Conservation (phyloP, 2,329 filamentous ascomycete genomes). For the Fusarium globosum region DNA sequence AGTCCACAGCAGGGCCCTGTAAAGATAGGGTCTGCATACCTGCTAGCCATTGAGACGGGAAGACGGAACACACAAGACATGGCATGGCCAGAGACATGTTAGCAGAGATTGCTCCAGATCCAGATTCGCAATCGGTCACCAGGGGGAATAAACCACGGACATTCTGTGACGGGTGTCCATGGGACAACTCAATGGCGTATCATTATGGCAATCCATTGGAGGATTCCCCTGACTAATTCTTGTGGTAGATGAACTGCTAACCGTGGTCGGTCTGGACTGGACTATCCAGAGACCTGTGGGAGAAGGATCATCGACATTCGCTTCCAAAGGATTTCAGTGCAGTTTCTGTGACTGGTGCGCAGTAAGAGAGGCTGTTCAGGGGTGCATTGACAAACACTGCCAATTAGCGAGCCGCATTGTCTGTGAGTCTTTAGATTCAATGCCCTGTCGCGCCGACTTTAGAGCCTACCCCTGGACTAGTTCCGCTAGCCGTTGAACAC, state of each 20-base stretch:
- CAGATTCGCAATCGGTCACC: constrained; percentile 13
- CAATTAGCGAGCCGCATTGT: constrained; percentile 26
- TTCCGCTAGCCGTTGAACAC: constrained; percentile 28
- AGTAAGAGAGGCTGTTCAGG: constrained; percentile 3
- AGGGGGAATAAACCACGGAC: constrained; percentile 13
- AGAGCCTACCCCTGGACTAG: constrained; percentile 20
- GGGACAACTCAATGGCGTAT: constrained; percentile 7
- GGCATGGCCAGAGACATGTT: constrained; percentile 15
- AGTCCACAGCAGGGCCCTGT: background rate
- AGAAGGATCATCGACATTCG: background rate
- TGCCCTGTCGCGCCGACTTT: constrained; percentile 17
- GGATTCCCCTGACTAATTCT: constrained; percentile 20
- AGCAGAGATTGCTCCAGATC: constrained; percentile 7
- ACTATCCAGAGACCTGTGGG: background rate
- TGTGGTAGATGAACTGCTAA: constrained; percentile 29
- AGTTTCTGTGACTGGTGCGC: constrained; percentile 19
- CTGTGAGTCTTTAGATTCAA: constrained; percentile 15
- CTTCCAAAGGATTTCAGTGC: constrained; percentile 7
- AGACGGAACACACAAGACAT: constrained; percentile 21
- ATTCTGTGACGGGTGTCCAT: background rate
- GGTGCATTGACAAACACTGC: constrained; percentile 21
- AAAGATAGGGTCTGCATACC: background rate
- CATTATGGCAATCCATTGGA: constrained; percentile 1
- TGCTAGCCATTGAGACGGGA: constrained; percentile 8
- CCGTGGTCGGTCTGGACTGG: constrained; percentile 28